These are phyloP conservation scores for Tolypocladium guangdongense DNA, from an alignment of 2,329 filamentous ascomycete genomes.

Conservation along the genomic window DNA sequence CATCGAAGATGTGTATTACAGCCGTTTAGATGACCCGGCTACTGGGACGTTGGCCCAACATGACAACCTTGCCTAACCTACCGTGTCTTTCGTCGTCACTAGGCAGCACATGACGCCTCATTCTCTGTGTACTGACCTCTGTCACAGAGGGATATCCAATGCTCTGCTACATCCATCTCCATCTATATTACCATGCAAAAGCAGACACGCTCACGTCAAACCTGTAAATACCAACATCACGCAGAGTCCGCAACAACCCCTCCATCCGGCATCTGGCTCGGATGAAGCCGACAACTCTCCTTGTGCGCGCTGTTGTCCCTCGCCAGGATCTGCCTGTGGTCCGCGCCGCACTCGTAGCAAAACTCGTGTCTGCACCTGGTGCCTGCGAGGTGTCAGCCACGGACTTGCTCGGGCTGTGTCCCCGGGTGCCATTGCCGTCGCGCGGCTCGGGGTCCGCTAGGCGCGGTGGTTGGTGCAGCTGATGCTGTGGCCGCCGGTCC, in stretches of 20 bases:
- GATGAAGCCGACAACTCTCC: background rate
- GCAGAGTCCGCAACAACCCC: too few relatives aligned
- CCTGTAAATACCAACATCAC: too few relatives aligned
- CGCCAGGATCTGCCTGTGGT: background rate
- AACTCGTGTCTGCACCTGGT: background rate
- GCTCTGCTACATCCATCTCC: background rate
- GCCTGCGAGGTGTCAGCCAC: background rate
- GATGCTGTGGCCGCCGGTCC: slow-evolving; percentile 8
- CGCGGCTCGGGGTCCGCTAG: background rate
- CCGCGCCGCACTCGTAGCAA: background rate
- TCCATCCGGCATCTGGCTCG: background rate
- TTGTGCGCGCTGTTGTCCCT: background rate
- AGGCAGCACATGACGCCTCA: background rate
- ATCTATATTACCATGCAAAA: background rate
- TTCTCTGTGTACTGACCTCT: background rate
- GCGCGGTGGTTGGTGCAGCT: background rate
- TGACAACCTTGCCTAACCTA: background rate
- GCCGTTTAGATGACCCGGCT: background rate
- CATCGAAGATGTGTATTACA: background rate
- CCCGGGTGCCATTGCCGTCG: too few relatives aligned
- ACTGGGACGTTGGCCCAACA: background rate
- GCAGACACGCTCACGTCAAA: too few relatives aligned
- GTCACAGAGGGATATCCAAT: background rate
- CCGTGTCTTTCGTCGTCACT: background rate
- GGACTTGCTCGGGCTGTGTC: background rate